Evolutionary conservation across 148 eudicot species (phyloP), one percentile per base, ranked within the genome.

Genomic region (Euryodendron excelsum): DNA sequence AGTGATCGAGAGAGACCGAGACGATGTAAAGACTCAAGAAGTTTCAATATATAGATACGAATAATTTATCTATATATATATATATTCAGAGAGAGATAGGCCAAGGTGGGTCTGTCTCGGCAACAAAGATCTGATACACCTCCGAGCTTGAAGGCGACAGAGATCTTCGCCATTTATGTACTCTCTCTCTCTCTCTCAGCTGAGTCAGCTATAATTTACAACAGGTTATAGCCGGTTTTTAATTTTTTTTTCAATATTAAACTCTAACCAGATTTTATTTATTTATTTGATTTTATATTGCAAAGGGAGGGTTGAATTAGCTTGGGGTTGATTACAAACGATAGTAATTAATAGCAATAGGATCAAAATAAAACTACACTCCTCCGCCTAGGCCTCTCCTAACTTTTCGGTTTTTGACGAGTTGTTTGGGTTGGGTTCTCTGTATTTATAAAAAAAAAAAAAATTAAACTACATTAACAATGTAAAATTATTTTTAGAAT

Each of bases 161-260:
- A 79, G 85, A 82, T 82, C 77, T 67, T 82, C 75, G 33, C 33
- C 52, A 71, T 78, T 73, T 79, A 72, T 79, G 44, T 71, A 76
- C 64, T 34, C 47, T 61, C 63, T 48, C 33, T 34, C 44, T 27
- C 33, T 30, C 31, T 62, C n/a, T n/a, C n/a, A n/a, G n/a, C n/a
- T n/a, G n/a, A n/a, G n/a, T n/a, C 14, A 62, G 21, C 31, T 12
- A 62, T 28, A 13, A 62, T 12, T 28, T 27, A 15, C 12, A 3
- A 17, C 8, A n/a, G n/a, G n/a, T 28, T 12, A 62, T 27, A 11
- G 31, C 11, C 15, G 3, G 31, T 0, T 31, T 30, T 31, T 28
- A 30, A 28, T 28, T 62, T 27, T 27, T 62, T 11, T 28, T 27
- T 62, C 28, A 11, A 28, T 11, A 18, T 21, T 56, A 3, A 18